Percentiles rank a stretch among this genome's conserved stretches.
These are phyloP conservation scores for Aurantiochytrium sp. DNA, from an alignment of 108 stramenopile genomes.

Conservation along the genomic window DNA sequence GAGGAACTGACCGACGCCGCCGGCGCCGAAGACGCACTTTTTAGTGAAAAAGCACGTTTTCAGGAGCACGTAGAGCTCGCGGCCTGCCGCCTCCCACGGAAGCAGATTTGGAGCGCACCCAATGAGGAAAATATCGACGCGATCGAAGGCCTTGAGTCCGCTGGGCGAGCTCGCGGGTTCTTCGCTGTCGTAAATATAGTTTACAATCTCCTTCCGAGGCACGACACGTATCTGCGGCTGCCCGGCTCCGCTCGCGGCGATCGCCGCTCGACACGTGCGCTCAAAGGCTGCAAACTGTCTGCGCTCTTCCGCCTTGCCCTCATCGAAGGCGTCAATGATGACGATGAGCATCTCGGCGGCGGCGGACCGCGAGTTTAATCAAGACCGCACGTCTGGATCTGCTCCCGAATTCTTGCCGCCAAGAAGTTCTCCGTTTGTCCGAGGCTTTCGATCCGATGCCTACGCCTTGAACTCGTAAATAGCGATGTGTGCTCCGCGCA, in stretches of 20 bases:
- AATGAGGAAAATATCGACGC: not conserved
- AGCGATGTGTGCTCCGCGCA: no score
- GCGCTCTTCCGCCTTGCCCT: not conserved
- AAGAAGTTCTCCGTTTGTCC: no score
- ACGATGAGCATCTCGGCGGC: not conserved
- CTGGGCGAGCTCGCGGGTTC: not conserved
- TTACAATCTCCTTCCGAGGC: not conserved
- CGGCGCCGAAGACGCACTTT: slow-evolving; percentile 4
- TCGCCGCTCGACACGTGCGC: not conserved
- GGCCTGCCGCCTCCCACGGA: not conserved
- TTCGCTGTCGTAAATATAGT: not conserved
- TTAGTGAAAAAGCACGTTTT: slow-evolving; percentile 5
- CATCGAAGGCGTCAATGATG: not conserved
- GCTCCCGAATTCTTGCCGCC: no score
- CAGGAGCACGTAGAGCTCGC: not conserved
- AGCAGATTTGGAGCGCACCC: not conserved
- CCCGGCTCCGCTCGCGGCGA: not conserved
- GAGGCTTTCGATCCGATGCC: no score
- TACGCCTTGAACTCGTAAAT: no score
- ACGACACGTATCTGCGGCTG: not conserved
- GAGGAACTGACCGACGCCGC: not conserved
- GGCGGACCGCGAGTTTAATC: no score
- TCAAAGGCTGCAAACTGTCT: not conserved
- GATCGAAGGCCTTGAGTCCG: slow-evolving; percentile 16
- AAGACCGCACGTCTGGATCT: no score